These are phyloP conservation scores for Silene vulgaris DNA, from an alignment of 179 eudicot genomes.

Conservation along the genomic window DNA sequence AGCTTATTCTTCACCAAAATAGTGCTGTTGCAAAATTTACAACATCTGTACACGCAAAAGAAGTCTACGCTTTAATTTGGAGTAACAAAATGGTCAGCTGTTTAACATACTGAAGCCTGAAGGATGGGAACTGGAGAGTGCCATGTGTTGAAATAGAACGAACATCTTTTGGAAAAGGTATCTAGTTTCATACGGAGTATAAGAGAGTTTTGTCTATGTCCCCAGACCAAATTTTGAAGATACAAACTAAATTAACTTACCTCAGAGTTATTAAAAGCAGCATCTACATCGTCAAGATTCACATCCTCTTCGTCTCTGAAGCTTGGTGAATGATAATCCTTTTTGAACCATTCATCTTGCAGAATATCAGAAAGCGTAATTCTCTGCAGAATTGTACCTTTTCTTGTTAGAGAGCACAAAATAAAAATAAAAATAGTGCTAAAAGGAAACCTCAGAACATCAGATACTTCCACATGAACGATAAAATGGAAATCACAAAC, in stretches of 20 bases:
- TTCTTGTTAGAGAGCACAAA: slow-evolving; percentile 12
- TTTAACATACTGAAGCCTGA: background rate
- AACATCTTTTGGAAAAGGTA: background rate
- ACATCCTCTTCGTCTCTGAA: slow-evolving; percentile 55
- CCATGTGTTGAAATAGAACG: background rate
- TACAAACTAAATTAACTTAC: slow-evolving; percentile 28
- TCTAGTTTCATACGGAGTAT: background rate
- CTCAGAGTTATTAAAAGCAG: slow-evolving; percentile 54
- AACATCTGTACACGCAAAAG: background rate
- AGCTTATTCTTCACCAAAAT: background rate
- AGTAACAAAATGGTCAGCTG: background rate
- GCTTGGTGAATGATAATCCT: slow-evolving; percentile 51
- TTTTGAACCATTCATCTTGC: slow-evolving; percentile 64
- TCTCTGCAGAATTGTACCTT: slow-evolving; percentile 41
- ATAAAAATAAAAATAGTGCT: background rate
- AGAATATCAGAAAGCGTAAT: slow-evolving; percentile 49
- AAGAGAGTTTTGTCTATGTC: background rate
- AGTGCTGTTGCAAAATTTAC: background rate
- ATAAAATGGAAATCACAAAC: background rate
- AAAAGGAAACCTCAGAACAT: background rate
- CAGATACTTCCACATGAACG: background rate
- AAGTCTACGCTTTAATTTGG: background rate
- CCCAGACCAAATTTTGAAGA: background rate
- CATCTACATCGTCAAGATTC: slow-evolving; percentile 65
- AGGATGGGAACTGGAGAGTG: background rate